Base-by-base conservation (phyloP, 768 basidiomycete genomes). In the Mycena maculata region DNA sequence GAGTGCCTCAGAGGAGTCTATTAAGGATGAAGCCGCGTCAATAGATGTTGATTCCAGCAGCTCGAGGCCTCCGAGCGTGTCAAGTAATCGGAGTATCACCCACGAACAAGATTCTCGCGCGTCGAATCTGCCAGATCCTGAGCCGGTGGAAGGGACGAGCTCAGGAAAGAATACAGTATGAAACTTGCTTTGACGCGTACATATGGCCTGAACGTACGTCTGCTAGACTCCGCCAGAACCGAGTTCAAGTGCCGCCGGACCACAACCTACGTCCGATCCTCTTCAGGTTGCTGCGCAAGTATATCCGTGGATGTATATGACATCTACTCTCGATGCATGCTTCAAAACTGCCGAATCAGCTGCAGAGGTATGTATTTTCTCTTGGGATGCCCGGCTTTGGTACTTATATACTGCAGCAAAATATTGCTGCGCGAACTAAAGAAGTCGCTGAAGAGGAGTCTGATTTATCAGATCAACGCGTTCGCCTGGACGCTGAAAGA, bases 231-330 rank as follows among this genome's bases (percentile, higher is more conserved):
- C 61, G 42, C 55, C 69, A 16, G 47, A 48, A 27, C 63, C 42
- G 27, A 55, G 58, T 20, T 66, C 58, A n/a, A 38, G 18, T 42
- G 41, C 53, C 30, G 56, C 70, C n/a, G n/a, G n/a, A n/a, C 72
- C 77, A n/a, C 49, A 72, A n/a, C 72, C 63, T 12, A 76, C 76
- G 7, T 72, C 79, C 25, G 83, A 85, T 60, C 68, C 83, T 16
- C 73, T 87, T 15, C 83, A 87, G 68, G 72, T 85, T 7, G 85
- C 84, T 1, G 85, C 87, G 15, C 86, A 88, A 62, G 74, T 81
- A 20, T 86, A 87, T 65, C 84, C 88, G 65, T 90, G 88, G 89
- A 63, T 84, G 30, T 86, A 85, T 69, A 90, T 91, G 88, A 81
- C 82, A 6, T 84, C 86, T 13, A 85, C 84, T 2, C 76, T 90